These are phyloP conservation scores for Blumeriella jaapii DNA, from an alignment of 2,329 filamentous ascomycete species.

Conservation along the genomic window DNA sequence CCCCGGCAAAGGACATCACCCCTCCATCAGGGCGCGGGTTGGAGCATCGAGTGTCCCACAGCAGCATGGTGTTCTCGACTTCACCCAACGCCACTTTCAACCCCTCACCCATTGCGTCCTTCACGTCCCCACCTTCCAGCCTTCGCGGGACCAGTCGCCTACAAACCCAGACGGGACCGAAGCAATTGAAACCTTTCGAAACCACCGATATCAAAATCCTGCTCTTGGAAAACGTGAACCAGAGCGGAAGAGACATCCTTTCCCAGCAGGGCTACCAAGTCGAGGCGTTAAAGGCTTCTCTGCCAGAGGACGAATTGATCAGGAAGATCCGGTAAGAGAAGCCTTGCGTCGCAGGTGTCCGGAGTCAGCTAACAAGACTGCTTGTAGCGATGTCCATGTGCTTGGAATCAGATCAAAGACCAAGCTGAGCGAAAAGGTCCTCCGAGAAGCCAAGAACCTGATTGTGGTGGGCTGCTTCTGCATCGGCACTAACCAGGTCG, in stretches of 20 bases:
- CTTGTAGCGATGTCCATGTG: conserved; percentile 74
- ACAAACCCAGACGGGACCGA: conserved; percentile 38
- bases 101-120: conserved; percentile 59
- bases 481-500: conserved; percentile 94
- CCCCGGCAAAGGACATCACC: conserved; percentile 37
- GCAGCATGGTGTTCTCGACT: conserved; percentile 56
- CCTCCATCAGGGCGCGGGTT: conserved; percentile 27
- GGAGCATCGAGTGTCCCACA: conserved; percentile 40
- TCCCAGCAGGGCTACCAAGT: conserved; percentile 88
- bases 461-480: conserved; percentile 98
- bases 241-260: conserved; percentile 76
- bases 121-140: conserved; percentile 62
- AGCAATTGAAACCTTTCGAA: conserved; percentile 89
- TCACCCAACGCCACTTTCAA: conserved; percentile 62
- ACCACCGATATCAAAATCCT: conserved; percentile 95
- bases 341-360: too few relatives aligned
- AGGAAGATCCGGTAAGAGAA: conserved; percentile 76
- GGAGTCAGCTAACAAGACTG: too few relatives aligned
- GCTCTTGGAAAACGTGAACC: conserved; percentile 90
- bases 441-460: conserved; percentile 83
- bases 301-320: conserved; percentile 88
- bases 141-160: conserved; percentile 36
- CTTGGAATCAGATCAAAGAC: conserved; percentile 98
- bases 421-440: conserved; percentile 75
- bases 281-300: conserved; percentile 75